Conservation (phyloP, 2,329 filamentous ascomycete genomes). For the Epichloe glyceriae region DNA sequence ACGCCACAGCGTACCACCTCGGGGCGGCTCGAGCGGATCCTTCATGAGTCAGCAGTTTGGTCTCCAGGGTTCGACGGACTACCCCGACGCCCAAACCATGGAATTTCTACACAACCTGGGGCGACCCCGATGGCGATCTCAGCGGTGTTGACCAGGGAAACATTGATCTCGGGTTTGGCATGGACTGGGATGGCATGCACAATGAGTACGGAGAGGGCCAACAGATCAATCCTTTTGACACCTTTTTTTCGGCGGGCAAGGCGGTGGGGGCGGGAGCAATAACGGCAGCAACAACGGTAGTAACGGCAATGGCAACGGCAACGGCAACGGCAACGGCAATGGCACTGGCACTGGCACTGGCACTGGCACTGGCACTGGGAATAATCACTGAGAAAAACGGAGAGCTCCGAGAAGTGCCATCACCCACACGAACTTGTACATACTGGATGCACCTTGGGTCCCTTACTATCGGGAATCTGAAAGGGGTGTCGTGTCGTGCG, state of each 20-base stretch:
- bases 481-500: too few relatives aligned
- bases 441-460: too few relatives aligned
- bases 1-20: conserved; percentile 23
- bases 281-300: conserved; percentile 10
- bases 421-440: too few relatives aligned
- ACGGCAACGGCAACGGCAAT: too few relatives aligned
- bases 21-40: conserved; percentile 14
- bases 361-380: not conserved
- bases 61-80: conserved; percentile 23
- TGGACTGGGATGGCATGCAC: conserved; percentile 50
- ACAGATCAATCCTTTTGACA: conserved; percentile 56
- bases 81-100: conserved; percentile 37
- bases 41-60: conserved; percentile 22
- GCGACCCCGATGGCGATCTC: conserved; percentile 19
- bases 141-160: conserved; percentile 29
- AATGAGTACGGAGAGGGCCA: conserved; percentile 51
- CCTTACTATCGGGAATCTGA: too few relatives aligned
- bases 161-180: conserved; percentile 53
- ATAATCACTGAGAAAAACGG: not conserved
- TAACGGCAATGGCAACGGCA: too few relatives aligned
- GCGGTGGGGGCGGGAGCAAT: conserved; percentile 16
- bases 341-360: too few relatives aligned
- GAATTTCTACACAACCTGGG: conserved; percentile 37
- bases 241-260: conserved; percentile 52
- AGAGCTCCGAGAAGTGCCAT: too few relatives aligned